Base-by-base conservation (phyloP, 441 rosid species). In the Pelargonium cotyledonis region DNA sequence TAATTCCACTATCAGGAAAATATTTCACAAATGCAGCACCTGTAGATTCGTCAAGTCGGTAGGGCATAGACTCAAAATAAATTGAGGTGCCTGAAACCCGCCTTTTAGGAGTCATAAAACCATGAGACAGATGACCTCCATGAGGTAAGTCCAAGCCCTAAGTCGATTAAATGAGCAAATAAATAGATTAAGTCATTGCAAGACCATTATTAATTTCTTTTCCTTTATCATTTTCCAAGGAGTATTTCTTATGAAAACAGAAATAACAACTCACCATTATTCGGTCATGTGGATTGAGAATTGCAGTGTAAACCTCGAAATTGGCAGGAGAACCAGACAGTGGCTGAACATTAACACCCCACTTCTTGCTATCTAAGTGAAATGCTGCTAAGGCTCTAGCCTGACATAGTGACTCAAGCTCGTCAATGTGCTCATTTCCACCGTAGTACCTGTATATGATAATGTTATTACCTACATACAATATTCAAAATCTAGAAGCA, bases 241-340 rank as follows among this genome's bases (percentile, higher is more conserved):
- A 15, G 26, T 57, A 68, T 35, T 3, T 29, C 21, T 51, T 26
- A 55, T 2, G 53, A n/a, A 7, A 65, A 7, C n/a, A 9, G 65
- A 46, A 68, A 43, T 64, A 38, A 66, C 10, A 75, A 31, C 43
- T 75, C 68, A 90, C 98, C 97, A 88, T 93, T 73, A 90, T 85
- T n/a, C 95, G 83, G 71, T 90, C 97, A 76, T 86, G 95, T 12
- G 96, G 97, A 1, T 70, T 86, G 47, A 90, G 88, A 76, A 93
- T 61, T 12, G 97, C 98, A 49, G 96, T 93, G 74, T 90, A 90
- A 75, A 89, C 97, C 78, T 85, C 96, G 78, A 90, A 90, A 75
- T 89, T 93, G 51, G 98, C 98, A 75, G 98, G 97, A 19, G 96
- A 93, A 62, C 98, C 97, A 64, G 98, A 93, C 79, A 93, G 81